Evolutionary conservation across 805 yeast genomes (phyloP), one percentile per base, ranked within the genome.

Genomic region (Lipomyces lipofer): DNA sequence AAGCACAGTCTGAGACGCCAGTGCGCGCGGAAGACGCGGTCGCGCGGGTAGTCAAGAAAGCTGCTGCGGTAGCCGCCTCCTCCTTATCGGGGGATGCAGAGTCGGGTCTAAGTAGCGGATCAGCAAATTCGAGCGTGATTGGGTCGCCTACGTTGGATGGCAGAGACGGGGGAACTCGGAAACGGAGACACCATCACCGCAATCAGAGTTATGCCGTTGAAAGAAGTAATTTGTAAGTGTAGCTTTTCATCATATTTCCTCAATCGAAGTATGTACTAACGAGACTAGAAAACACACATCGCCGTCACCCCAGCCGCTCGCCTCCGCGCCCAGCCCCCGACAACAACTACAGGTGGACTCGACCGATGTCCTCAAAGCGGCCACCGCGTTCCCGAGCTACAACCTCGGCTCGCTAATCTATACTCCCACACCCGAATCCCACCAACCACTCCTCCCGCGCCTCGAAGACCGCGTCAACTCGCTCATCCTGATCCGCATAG

Each of bases 321-420:
- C 56, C 33, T 21, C 13, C 17, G 22, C 52, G 21, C 30, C 27
- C 45, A 35, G 21, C 29, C 22, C 36, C 17, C 32, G 22, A 21
- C n/a, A 22, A 19, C 45, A 22, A 52, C 36, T 71, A 1, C 64
- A 62, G 0, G 73, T 80, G 2, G 65, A 72, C 51, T 78, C 73
- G 56, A 54, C 63, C 10, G 75, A 73, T 32, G 82, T 75, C 1
- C 52, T 78, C 0, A 68, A 66, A 13, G 67, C 67, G 24, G 78
- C 78, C 1, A 59, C 69, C 2, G 62, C 66, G 51, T 78, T 80
- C 60, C 76, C 77, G 28, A 67, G 82, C 38, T 69, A 67, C 33
- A 70, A 75, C 54, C 68, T 85, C 8, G 88, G 88, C 0, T 72
- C 81, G 1, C 67, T 84, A 3, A 66, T 84, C 0, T 87, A 88